phyloP scores from a whole-genome alignment of 257 asterid genomes.

The Nemophila menziesii region DNA sequence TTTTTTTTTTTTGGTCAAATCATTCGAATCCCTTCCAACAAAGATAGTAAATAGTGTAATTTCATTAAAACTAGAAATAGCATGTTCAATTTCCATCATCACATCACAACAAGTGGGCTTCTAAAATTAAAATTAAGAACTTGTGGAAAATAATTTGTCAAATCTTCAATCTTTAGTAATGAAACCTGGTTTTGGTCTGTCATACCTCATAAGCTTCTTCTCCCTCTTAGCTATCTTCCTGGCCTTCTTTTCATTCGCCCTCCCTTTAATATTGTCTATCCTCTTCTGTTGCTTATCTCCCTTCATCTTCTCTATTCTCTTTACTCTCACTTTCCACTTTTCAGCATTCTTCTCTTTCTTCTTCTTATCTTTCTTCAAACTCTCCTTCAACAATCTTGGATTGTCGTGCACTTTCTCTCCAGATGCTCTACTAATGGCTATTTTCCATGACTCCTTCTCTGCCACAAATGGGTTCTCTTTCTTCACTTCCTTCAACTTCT shows the following conservation, averaged over 20 bases:
- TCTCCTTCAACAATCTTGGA: constrained; percentile 56
- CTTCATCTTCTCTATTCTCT: constrained; percentile 44
- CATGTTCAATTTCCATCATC: too few species aligned
- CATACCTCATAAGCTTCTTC: constrained; percentile 93
- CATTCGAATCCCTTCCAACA: too few species aligned
- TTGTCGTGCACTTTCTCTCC: constrained; percentile 84
- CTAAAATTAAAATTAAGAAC: too few species aligned
- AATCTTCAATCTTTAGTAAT: constrained; percentile 46
- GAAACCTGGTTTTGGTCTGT: constrained; percentile 63
- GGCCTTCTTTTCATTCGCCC: constrained; percentile 61
- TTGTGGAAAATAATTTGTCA: too few species aligned
- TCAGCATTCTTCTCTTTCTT: constrained; percentile 57
- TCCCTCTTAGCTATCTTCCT: constrained; percentile 81
- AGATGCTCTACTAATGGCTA: constrained; percentile 63
- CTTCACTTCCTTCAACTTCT: constrained; percentile 57
- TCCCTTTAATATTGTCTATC: constrained; percentile 56
- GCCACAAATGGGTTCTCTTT: constrained; percentile 49
- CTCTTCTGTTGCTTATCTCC: constrained; percentile 66
- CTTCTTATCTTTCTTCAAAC: constrained; percentile 63
- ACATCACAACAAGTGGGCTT: too few species aligned
- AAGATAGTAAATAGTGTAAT: too few species aligned
- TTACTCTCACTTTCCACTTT: constrained; percentile 80
- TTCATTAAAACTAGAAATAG: too few species aligned
- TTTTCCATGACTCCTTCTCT: constrained; percentile 63
- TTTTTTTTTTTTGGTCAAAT: too few species aligned